Base-by-base conservation (phyloP, 495 filamentous ascomycete genomes). In the Staphylotrichum longicolle region DNA sequence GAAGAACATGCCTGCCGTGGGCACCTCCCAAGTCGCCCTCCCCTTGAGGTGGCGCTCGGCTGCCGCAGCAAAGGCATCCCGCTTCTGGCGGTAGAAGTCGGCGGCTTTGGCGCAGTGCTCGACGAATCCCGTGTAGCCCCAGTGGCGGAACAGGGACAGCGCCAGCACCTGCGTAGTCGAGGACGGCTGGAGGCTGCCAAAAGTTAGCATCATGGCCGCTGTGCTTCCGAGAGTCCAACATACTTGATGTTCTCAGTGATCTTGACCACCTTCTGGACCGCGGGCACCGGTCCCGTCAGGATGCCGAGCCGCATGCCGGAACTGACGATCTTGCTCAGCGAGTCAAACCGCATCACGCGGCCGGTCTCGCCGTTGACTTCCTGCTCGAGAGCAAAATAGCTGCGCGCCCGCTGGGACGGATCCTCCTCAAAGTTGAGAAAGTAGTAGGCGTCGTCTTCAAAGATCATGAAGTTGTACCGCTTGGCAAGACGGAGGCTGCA, bases 351-450 rank as follows among this genome's bases (percentile, higher is more conserved):
- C 39, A 62, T 45, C 9, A 62, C 59, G 8, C 59, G 59, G 44
- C 59, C 59, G 1, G 59, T 62, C 44, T 62, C 59, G 42, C 59
- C 59, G 44, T 62, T 62, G 27, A 62, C 51, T 33, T 62, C 51
- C 10, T 33, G 12, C 51, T 62, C 59, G 8, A 62, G 50, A 1
- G 59, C 27, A 7, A 62, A 42, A 35, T 62, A 62, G 51, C 59
- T 62, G 59, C 59, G 59, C 3, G 59, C 59, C 20, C 44, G 51
- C 39, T 54, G 56, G 32, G 51, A 56, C 42, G 52, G 49, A 37
- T 62, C 59, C 40, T 62, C 59, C 51, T 62, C 59, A 39, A 62
- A 62, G 33, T 54, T 62, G 41, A 62, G 40, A 15, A 56, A 62
- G 59, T 55, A 55, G 53, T 55, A 55, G 8, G 53, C 53, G 40